phyloP scores from a whole-genome alignment of 202 grass and related monocot genomes.

The Eragrostis tef region DNA sequence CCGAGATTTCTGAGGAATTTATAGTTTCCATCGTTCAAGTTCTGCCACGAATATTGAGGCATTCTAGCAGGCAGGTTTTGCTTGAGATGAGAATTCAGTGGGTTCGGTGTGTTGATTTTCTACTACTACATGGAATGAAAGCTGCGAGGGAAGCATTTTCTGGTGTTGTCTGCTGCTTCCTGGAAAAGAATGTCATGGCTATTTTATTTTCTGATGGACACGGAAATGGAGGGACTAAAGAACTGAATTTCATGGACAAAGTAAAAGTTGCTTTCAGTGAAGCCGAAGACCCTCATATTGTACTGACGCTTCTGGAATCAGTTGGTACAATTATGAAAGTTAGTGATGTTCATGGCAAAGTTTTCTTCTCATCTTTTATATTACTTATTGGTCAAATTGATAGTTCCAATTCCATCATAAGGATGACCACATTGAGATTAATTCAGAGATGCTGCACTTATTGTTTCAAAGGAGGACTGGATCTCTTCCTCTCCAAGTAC shows the following conservation, averaged over 20 bases:
- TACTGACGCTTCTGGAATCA: conserved; percentile 77
- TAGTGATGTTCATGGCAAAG: conserved; percentile 64
- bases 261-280: conserved; percentile 61
- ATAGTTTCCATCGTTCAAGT: conserved; percentile 68
- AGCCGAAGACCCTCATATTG: conserved; percentile 63
- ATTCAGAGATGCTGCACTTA: conserved; percentile 67
- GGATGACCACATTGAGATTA: conserved; percentile 67
- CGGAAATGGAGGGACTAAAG: conserved; percentile 49
- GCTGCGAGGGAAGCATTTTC: conserved; percentile 85
- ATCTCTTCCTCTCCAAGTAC: conserved; percentile 69
- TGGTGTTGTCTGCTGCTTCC: conserved; percentile 73
- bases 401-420: conserved; percentile 62
- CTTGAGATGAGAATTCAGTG: conserved; percentile 64
- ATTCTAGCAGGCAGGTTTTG: conserved; percentile 60
- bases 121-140: conserved; percentile 73
- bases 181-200: conserved; percentile 66
- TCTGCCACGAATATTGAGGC: conserved; percentile 80
- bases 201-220: conserved; percentile 66
- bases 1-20: conserved; percentile 65
- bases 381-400: conserved; percentile 80
- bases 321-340: conserved; percentile 73
- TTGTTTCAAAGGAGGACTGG: conserved; percentile 73
- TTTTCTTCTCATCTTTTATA: conserved; percentile 79
- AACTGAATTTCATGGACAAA: conserved; percentile 69
- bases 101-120: conserved; percentile 74